phyloP scores from a whole-genome alignment of 2,329 filamentous ascomycete species.

The Acrodontium crateriforme region DNA sequence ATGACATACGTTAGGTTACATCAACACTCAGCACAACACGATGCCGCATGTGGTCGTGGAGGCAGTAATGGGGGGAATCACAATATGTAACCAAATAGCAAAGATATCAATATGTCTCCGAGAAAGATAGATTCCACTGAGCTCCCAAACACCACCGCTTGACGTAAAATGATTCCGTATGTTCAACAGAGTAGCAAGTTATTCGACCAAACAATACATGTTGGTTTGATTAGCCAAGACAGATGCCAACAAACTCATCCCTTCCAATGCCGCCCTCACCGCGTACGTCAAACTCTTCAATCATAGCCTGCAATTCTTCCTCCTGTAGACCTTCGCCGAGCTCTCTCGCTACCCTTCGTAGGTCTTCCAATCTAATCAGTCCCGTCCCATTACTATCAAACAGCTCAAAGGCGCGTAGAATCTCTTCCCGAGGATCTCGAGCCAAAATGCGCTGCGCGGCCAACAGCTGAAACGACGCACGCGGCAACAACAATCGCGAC shows the following conservation, averaged over 20 bases:
- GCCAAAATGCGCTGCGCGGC: conserved; percentile 65
- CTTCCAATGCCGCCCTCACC: conserved; percentile 64
- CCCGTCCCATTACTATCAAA: conserved; percentile 92
- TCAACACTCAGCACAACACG: too few species aligned
- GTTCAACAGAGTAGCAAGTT: too few species aligned
- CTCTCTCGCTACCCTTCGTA: conserved; percentile 76
- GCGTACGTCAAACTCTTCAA: conserved; percentile 93
- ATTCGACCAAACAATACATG: not conserved
- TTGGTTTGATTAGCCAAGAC: conserved; percentile 32
- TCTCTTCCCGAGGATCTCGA: conserved; percentile 81
- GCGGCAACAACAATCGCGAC: conserved; percentile 57
- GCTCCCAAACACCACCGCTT: too few species aligned
- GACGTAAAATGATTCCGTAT: too few species aligned
- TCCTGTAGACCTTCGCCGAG: conserved; percentile 87
- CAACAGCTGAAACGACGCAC: conserved; percentile 58
- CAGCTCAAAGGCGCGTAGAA: conserved; percentile 76
- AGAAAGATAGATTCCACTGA: too few species aligned
- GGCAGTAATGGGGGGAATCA: too few species aligned
- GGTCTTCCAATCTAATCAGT: conserved; percentile 74
- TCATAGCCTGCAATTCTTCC: conserved; percentile 87
- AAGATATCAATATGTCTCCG: too few species aligned
- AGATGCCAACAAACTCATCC: conserved; percentile 55
- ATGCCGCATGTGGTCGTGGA: too few species aligned
- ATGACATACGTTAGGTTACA: too few species aligned
- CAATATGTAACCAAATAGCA: too few species aligned